phyloP scores from a whole-genome alignment of 2,329 filamentous ascomycete genomes.

The Trichophyton rubrum region DNA sequence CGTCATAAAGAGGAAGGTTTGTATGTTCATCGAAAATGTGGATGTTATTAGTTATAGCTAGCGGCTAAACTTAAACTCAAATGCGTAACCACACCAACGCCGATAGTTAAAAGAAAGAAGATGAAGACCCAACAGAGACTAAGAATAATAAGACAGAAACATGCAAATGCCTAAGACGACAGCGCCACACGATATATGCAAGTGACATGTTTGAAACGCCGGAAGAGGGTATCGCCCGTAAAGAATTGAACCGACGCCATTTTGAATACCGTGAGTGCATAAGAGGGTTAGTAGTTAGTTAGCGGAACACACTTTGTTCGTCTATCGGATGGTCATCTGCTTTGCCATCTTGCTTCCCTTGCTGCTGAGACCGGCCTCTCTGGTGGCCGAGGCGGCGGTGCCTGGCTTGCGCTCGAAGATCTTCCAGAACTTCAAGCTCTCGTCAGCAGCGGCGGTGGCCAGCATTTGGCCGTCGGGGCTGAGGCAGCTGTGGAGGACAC shows the following conservation, averaged over 20 bases:
- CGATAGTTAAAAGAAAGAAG: background rate
- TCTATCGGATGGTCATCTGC: slow-evolving; percentile 85
- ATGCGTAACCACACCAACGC: background rate
- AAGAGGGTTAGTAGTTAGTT: background rate
- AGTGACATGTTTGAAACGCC: background rate
- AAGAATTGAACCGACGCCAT: slow-evolving; percentile 1
- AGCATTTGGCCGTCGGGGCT: slow-evolving; percentile 97
- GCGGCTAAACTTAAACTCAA: background rate
- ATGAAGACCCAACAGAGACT: background rate
- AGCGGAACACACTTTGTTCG: slow-evolving; percentile 2
- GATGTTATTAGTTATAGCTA: background rate
- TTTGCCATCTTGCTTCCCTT: slow-evolving; percentile 75
- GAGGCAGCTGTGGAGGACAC: slow-evolving; percentile 90
- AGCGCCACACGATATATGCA: background rate
- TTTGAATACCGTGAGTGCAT: background rate
- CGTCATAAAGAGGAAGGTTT: no score
- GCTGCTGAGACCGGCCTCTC: slow-evolving; percentile 54
- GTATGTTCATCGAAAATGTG: no score
- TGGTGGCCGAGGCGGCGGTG: slow-evolving; percentile 48
- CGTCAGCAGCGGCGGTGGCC: slow-evolving; percentile 90
- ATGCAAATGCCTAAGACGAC: background rate
- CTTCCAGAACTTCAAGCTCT: slow-evolving; percentile 99
- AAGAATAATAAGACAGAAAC: background rate
- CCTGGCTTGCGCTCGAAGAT: slow-evolving; percentile 97
- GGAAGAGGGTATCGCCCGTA: background rate